Conservation (phyloP, 768 basidiomycete genomes). For the Tulasnella sp. region DNA sequence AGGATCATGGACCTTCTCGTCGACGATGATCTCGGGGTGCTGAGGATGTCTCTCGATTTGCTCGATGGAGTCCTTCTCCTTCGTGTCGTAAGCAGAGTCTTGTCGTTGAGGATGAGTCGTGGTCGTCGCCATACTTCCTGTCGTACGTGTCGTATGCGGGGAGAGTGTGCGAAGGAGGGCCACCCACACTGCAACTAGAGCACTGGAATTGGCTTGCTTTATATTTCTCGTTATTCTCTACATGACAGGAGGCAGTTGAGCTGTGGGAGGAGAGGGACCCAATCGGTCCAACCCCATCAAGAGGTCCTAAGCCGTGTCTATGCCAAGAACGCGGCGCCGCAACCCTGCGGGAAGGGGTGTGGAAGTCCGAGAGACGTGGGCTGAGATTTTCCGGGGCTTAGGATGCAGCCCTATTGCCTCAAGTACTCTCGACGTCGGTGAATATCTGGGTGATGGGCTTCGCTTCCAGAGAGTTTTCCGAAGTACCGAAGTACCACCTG, state of each 20-base stretch:
- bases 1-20: constrained; percentile 20
- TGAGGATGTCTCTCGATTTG: neutral
- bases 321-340: neutral
- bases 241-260: neutral
- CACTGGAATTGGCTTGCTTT: neutral
- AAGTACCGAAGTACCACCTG: neutral
- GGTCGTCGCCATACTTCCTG: neutral
- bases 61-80: constrained; percentile 21
- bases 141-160: neutral
- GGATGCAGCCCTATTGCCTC: constrained; percentile 4
- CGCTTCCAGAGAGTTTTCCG: neutral
- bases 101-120: neutral
- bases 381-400: neutral
- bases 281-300: neutral
- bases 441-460: neutral
- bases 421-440: neutral
- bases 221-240: neutral
- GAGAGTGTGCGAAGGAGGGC: neutral
- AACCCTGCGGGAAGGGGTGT: neutral
- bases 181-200: neutral
- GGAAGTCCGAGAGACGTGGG: neutral
- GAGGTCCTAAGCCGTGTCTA: neutral
- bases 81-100: neutral
- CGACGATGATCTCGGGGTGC: constrained; percentile 4
- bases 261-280: neutral